Percentiles rank a stretch among this genome's conserved stretches.
phyloP scores from a whole-genome alignment of 2,329 filamentous ascomycete genomes.

The Aspergillus alliaceus region DNA sequence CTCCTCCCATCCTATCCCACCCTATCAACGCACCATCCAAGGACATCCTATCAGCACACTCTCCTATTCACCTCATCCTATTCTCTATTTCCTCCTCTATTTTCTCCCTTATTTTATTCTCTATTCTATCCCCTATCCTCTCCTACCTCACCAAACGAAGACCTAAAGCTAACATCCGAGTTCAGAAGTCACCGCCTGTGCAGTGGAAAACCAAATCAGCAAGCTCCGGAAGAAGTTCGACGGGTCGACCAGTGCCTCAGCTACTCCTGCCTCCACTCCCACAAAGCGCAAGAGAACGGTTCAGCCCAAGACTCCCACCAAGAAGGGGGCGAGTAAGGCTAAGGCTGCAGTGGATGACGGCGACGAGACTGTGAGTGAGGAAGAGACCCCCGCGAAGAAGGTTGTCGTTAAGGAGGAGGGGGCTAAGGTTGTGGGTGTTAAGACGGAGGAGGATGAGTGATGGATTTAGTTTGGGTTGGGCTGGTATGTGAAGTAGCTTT shows the following conservation, averaged over 20 bases:
- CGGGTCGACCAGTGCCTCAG: rapidly evolving
- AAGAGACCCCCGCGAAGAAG: background rate
- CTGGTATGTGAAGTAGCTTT: too few relatives aligned
- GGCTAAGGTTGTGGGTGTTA: background rate
- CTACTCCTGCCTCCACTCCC: background rate
- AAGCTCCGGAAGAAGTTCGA: background rate
- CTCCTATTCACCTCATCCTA: too few relatives aligned
- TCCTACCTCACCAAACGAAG: background rate
- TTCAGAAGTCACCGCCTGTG: background rate
- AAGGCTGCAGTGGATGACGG: background rate
- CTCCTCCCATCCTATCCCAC: background rate
- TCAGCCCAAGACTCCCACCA: rapidly evolving
- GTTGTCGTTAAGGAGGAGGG: background rate
- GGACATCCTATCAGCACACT: too few relatives aligned
- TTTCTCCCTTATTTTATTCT: too few relatives aligned
- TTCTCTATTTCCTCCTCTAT: too few relatives aligned
- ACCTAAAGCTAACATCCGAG: background rate
- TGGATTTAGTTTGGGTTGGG: background rate
- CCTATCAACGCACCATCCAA: too few relatives aligned
- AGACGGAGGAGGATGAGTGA: background rate
- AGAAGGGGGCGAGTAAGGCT: background rate
- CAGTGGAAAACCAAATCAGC: background rate
- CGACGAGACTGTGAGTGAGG: background rate
- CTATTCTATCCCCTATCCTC: background rate
- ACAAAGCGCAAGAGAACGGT: background rate